Evolutionary conservation across 306 rosid species (phyloP).

Genomic region (Biancaea sappan): DNA sequence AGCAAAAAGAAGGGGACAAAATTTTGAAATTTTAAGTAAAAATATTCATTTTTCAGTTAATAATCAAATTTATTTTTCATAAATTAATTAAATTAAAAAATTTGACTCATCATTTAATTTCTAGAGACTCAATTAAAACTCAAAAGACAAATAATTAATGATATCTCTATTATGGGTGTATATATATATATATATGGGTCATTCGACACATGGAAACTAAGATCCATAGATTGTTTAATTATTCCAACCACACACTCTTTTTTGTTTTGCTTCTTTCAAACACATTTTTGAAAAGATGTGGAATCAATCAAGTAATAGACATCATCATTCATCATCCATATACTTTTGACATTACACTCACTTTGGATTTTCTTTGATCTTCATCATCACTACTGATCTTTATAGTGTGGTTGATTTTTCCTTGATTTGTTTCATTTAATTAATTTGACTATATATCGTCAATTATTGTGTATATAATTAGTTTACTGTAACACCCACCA

Average conservation of each 20-base stretch:
- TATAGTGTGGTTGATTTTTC: neutral
- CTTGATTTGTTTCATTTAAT: neutral
- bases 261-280: neutral
- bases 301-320: neutral
- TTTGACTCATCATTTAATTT: neutral
- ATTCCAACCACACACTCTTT: neutral
- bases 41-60: neutral
- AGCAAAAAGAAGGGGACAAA: neutral
- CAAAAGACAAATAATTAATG: neutral
- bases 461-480: neutral
- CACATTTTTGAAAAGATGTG: neutral
- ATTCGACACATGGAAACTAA: neutral
- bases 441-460: neutral
- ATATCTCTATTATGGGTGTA: too few species aligned
- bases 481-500: neutral
- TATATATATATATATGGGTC: neutral
- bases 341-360: neutral
- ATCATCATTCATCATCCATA: neutral
- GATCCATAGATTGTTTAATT: neutral
- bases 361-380: neutral
- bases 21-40: neutral
- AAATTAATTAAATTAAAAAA: slow-evolving; percentile 2
- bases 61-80: neutral
- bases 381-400: neutral
- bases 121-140: neutral